Percentiles rank a stretch among this genome's conserved stretches.
These are phyloP conservation scores for Sporothrix inflata DNA, from an alignment of 2,329 filamentous ascomycete species.

Conservation along the genomic window DNA sequence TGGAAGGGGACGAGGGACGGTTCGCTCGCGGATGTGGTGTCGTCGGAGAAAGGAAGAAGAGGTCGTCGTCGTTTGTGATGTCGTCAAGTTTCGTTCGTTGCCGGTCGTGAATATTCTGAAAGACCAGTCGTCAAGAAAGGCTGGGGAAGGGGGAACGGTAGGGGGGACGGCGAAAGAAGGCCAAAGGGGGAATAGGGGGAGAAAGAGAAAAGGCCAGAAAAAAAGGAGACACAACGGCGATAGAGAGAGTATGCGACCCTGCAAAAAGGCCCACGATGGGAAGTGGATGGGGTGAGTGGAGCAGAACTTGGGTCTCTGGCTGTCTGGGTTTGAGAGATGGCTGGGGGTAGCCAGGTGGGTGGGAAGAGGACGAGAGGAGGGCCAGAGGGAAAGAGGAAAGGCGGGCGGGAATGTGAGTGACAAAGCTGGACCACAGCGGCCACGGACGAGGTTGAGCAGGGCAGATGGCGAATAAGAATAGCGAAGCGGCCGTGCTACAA, in stretches of 20 bases:
- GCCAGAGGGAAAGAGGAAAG: constrained; percentile 18
- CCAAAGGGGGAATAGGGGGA: constrained; percentile 29
- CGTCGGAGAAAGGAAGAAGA: background rate
- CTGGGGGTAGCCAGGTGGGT: constrained; percentile 25
- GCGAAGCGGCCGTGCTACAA: constrained; percentile 12
- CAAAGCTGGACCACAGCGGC: constrained; percentile 17
- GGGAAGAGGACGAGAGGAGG: background rate
- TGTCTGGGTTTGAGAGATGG: constrained; percentile 27
- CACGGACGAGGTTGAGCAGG: constrained; percentile 7
- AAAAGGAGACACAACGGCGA: constrained; percentile 24
- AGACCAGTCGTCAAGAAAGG: constrained; percentile 26
- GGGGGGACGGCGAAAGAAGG: background rate
- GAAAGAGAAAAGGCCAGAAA: constrained; percentile 18
- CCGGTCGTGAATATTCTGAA: constrained; percentile 4
- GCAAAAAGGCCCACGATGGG: constrained; percentile 15
- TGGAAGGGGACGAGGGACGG: background rate
- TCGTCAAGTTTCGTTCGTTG: constrained; percentile 11
- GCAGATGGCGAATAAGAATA: constrained; percentile 8
- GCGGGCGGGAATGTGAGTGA: constrained; percentile 22
- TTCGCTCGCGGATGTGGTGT: background rate
- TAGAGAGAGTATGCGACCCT: background rate
- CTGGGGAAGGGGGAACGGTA: constrained; percentile 21
- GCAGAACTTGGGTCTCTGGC: background rate
- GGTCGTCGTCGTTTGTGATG: background rate
- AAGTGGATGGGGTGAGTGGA: constrained; percentile 22